Conservation (phyloP, 2,329 filamentous ascomycete genomes). For the Fusarium coicis region DNA sequence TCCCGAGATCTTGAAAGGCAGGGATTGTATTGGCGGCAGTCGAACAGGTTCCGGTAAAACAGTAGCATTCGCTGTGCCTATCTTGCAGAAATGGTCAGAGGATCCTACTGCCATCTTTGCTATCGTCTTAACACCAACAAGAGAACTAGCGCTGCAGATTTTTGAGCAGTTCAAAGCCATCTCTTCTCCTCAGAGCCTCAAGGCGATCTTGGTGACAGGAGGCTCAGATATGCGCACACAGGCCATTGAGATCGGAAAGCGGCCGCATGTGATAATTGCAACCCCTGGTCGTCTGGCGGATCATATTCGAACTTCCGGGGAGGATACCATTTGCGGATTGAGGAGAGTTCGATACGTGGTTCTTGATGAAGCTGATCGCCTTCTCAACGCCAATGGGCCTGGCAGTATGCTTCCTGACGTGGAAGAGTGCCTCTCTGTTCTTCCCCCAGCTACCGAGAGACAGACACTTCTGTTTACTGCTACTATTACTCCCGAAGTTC, state of each 20-base stretch:
- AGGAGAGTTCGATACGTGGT: constrained; percentile 85
- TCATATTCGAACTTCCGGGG: constrained; percentile 89
- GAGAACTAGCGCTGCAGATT: constrained; percentile 94
- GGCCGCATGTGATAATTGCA: constrained; percentile 93
- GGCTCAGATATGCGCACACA: constrained; percentile 93
- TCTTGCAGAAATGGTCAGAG: constrained; percentile 91
- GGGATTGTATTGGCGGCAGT: constrained; percentile 94
- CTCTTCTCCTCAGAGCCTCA: constrained; percentile 86
- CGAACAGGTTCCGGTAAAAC: constrained; percentile 98
- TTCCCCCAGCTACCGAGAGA: constrained; percentile 81
- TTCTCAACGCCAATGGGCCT: constrained; percentile 76
- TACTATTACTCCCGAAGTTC: constrained; percentile 92
- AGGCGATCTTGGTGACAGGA: constrained; percentile 89
- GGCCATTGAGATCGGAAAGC: constrained; percentile 81
- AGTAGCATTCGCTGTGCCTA: constrained; percentile 92
- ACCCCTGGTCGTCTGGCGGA: constrained; percentile 94
- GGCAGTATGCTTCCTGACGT: constrained; percentile 96
- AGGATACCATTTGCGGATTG: constrained; percentile 88
- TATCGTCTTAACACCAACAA: constrained; percentile 87
- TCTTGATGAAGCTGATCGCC: constrained; percentile 93
- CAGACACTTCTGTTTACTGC: constrained; percentile 97
- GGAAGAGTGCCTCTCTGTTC: constrained; percentile 83
- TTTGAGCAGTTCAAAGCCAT: constrained; percentile 97
- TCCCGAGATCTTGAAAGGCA: constrained; percentile 88
- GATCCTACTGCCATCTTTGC: constrained; percentile 94